Conservation (phyloP, 1,139 yeast genomes). For the Kazachstania sp. region DNA sequence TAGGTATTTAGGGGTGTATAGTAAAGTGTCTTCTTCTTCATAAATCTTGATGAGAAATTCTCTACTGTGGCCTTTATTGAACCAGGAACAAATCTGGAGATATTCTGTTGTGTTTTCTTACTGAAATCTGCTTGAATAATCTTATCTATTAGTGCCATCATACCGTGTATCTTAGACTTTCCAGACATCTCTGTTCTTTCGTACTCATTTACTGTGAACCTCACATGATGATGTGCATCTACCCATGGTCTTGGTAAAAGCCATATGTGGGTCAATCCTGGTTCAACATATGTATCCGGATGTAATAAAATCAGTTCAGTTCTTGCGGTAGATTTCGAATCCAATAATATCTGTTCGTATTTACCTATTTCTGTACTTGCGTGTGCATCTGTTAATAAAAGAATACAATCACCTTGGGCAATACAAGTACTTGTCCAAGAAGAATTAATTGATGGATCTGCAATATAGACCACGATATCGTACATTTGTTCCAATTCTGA, state of each 20-base stretch:
- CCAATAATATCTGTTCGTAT: slow-evolving; percentile 66
- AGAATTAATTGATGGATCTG: slow-evolving; percentile 76
- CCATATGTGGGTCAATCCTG: slow-evolving; percentile 85
- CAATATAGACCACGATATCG: slow-evolving; percentile 78
- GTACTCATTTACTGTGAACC: slow-evolving; percentile 28
- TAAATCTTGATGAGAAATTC: slow-evolving; percentile 27
- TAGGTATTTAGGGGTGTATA: slow-evolving; percentile 50
- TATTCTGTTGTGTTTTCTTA: slow-evolving; percentile 27
- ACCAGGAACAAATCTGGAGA: slow-evolving; percentile 27
- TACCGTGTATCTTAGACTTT: slow-evolving; percentile 1
- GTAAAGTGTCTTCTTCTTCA: slow-evolving; percentile 20
- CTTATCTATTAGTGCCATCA: slow-evolving; percentile 22
- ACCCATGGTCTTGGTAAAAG: slow-evolving; percentile 81
- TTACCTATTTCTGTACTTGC: slow-evolving; percentile 72
- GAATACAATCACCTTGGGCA: slow-evolving; percentile 86
- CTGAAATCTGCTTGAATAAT: slow-evolving; percentile 27
- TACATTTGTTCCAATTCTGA: slow-evolving; percentile 86
- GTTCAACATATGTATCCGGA: slow-evolving; percentile 69
- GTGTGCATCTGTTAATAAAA: slow-evolving; percentile 62
- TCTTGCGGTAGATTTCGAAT: slow-evolving; percentile 75
- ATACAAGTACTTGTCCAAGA: slow-evolving; percentile 91
- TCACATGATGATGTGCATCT: slow-evolving; percentile 87
- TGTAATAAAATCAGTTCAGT: slow-evolving; percentile 82
- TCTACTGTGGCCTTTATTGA: slow-evolving; percentile 31
- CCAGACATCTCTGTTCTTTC: not conserved